A percentile compares a stretch with the other conserved stretches of the same genome.
Conservation (phyloP, 1,284 basidiomycete genomes). For the Apiotrichum domesticum region DNA sequence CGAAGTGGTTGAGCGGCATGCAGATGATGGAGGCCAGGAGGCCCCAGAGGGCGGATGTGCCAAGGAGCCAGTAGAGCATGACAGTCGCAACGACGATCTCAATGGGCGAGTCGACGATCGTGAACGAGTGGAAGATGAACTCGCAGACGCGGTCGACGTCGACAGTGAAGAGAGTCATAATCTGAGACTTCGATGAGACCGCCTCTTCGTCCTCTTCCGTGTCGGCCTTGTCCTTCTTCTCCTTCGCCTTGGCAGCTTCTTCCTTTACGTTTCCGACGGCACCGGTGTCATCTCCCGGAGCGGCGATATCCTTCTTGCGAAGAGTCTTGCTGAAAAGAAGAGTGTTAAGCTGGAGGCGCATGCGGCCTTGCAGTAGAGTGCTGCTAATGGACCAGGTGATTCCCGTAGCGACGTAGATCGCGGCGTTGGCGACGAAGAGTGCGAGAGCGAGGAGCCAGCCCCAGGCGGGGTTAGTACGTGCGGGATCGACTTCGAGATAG, state of each 20-base stretch:
- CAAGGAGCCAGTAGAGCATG: slow-evolving; percentile 75
- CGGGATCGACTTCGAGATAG: slow-evolving; percentile 60
- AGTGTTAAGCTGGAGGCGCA: slow-evolving; percentile 76
- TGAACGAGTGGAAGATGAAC: slow-evolving; percentile 62
- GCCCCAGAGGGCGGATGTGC: slow-evolving; percentile 63
- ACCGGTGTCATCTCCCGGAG: slow-evolving; percentile 26
- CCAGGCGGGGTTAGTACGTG: slow-evolving; percentile 50
- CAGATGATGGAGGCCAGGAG: slow-evolving; percentile 74
- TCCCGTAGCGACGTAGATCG: slow-evolving; percentile 51
- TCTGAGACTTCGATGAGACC: slow-evolving; percentile 82
- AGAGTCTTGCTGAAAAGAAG: slow-evolving; percentile 84
- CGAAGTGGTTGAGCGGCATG: slow-evolving; percentile 79
- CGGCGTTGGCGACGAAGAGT: slow-evolving; percentile 60
- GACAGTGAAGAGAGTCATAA: slow-evolving; percentile 65
- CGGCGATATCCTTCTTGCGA: slow-evolving; percentile 73
- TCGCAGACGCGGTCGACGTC: slow-evolving; percentile 85
- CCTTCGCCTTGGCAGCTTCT: slow-evolving; percentile 35
- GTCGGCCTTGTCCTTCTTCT: slow-evolving; percentile 36
- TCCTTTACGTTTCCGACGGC: slow-evolving; percentile 23
- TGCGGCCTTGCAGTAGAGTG: slow-evolving; percentile 47
- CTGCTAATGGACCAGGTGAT: slow-evolving; percentile 43
- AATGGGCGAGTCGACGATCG: slow-evolving; percentile 66
- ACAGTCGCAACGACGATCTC: slow-evolving; percentile 71
- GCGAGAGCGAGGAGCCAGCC: slow-evolving; percentile 52
- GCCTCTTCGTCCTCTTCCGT: slow-evolving; percentile 61